Evolutionary conservation across 2,329 filamentous ascomycete genomes (phyloP).

Genomic region (Exophiala oligosperma): DNA sequence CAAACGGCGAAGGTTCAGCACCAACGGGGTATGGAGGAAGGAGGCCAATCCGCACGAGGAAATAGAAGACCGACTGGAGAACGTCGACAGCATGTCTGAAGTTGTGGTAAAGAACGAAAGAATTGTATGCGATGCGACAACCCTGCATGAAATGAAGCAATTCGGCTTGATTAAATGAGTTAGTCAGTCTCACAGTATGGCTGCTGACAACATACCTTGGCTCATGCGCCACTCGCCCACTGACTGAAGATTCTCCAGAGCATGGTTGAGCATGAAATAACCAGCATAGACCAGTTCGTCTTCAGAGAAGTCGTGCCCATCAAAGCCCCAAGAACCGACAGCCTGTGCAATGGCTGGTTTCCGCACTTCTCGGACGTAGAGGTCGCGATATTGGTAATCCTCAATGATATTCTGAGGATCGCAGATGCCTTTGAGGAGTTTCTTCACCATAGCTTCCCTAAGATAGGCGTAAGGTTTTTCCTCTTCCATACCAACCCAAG

Average conservation of each 20-base stretch:
- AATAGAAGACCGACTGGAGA: conserved; percentile 87
- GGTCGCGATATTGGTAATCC: conserved; percentile 63
- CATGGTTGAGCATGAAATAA: conserved; percentile 87
- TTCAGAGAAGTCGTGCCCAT: conserved; percentile 83
- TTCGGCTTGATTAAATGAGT: conserved; percentile 58
- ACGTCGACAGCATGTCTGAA: conserved; percentile 97
- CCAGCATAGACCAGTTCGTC: conserved; percentile 86
- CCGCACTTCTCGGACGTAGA: conserved; percentile 67
- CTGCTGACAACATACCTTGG: conserved; percentile 56
- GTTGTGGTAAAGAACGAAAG: conserved; percentile 95
- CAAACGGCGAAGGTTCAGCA: conserved; percentile 32
- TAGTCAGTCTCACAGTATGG: conserved; percentile 30
- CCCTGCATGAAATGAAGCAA: conserved; percentile 83
- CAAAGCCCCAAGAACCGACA: conserved; percentile 82
- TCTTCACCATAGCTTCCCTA: conserved; percentile 89
- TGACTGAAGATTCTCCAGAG: conserved; percentile 71
- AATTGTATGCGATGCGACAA: conserved; percentile 91
- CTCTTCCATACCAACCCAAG: conserved; percentile 86
- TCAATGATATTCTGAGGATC: conserved; percentile 64
- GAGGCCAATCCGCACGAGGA: conserved; percentile 76
- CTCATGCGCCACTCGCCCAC: conserved; percentile 78
- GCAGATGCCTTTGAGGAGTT: conserved; percentile 86
- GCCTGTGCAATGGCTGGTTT: conserved; percentile 65
- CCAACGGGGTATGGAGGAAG: conserved; percentile 65
- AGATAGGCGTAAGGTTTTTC: conserved; percentile 86